Evolutionary conservation across 2,329 filamentous ascomycete genomes (phyloP).

Genomic region (Alternaria alternata): DNA sequence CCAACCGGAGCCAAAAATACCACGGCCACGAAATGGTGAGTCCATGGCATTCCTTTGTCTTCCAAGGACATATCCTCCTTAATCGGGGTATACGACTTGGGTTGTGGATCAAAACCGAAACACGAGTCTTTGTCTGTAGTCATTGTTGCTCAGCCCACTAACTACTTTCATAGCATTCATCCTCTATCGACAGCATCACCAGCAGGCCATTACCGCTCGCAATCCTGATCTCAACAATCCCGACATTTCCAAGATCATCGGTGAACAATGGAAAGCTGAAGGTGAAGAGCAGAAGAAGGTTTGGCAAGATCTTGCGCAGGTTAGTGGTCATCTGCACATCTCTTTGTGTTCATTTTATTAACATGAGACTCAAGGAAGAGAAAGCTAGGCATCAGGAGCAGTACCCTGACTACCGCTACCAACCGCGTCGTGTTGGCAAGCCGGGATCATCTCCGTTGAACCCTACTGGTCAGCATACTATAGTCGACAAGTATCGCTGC

Average conservation of each 20-base stretch:
- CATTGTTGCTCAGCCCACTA: conserved; percentile 31
- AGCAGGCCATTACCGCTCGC: conserved; percentile 79
- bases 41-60: conserved; percentile 37
- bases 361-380: conserved; percentile 68
- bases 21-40: conserved; percentile 74
- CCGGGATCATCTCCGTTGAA: conserved; percentile 51
- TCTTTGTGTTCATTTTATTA: conserved; percentile 13
- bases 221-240: conserved; percentile 93
- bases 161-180: conserved; percentile 79
- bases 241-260: conserved; percentile 97
- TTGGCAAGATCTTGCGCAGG: conserved; percentile 90
- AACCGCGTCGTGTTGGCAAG: conserved; percentile 69
- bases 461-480: conserved; percentile 44
- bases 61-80: conserved; percentile 4
- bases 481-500: conserved; percentile 63
- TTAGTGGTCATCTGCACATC: conserved; percentile 46
- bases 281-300: conserved; percentile 76
- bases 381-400: conserved; percentile 87
- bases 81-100: conserved; percentile 18
- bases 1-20: conserved; percentile 75
- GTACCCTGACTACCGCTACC: conserved; percentile 94
- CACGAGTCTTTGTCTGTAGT: conserved; percentile 38
- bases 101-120: conserved; percentile 35
- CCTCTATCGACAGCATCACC: conserved; percentile 92
- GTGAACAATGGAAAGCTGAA: conserved; percentile 86